phyloP scores from a whole-genome alignment of 768 basidiomycete genomes.

The Leccinum imitatum region DNA sequence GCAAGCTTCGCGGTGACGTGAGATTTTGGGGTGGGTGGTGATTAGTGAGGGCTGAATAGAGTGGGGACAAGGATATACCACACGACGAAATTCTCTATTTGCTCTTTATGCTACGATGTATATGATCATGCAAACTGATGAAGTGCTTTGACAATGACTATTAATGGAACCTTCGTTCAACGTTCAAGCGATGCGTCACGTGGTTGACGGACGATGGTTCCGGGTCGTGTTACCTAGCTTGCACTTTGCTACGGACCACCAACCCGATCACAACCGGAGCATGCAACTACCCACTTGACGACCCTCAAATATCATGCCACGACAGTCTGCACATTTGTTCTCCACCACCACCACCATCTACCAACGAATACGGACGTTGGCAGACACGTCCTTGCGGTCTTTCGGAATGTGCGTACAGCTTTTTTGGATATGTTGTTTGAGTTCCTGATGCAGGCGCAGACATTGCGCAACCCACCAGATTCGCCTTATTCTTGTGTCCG shows the following conservation, averaged over 20 bases:
- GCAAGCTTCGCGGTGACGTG: conserved; percentile 33
- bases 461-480: conserved; percentile 92
- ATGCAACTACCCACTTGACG: conserved; percentile 19
- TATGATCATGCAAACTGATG: background rate
- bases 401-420: conserved; percentile 73
- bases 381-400: conserved; percentile 57
- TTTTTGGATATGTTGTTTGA: background rate
- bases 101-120: conserved; percentile 8
- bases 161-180: background rate
- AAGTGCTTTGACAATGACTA: background rate
- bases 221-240: background rate
- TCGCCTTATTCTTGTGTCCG: conserved; percentile 62
- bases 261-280: conserved; percentile 9
- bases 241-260: background rate
- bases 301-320: conserved; percentile 24
- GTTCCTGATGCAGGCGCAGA: conserved; percentile 38
- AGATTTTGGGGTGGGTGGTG: background rate
- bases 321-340: conserved; percentile 16
- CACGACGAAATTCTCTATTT: conserved; percentile 18
- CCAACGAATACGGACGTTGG: conserved; percentile 39
- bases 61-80: conserved; percentile 17
- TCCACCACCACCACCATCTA: conserved; percentile 23
- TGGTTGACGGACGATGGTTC: conserved; percentile 6
- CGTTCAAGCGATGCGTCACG: conserved; percentile 15
- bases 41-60: background rate